phyloP scores from a whole-genome alignment of 306 rosid genomes.

The Phaseolus lunatus region DNA sequence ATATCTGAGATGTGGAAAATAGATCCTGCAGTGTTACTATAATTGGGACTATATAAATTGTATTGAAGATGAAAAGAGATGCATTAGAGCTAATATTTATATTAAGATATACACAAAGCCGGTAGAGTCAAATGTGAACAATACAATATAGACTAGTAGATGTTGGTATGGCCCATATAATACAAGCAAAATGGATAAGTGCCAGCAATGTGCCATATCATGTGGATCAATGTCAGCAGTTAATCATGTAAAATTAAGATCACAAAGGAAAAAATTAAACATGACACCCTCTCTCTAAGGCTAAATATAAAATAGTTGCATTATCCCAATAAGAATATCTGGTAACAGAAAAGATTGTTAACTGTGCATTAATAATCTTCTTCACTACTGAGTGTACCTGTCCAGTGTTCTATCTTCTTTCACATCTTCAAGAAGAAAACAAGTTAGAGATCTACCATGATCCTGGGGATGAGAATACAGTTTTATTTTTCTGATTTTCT shows the following conservation, averaged over 20 bases:
- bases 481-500: conserved; percentile 8
- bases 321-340: too few relatives aligned
- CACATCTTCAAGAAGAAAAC: conserved; percentile 33
- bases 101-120: conserved; percentile 31
- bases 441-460: conserved; percentile 32
- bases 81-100: conserved; percentile 35
- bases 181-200: conserved; percentile 43
- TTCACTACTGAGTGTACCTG: conserved; percentile 30
- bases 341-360: background rate
- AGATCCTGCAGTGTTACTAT: conserved; percentile 39
- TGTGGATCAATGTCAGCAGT: conserved; percentile 38
- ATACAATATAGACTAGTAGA: conserved; percentile 32
- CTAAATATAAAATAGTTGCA: conserved; percentile 27
- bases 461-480: conserved; percentile 1
- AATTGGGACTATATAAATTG: conserved; percentile 13
- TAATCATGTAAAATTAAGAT: conserved; percentile 6
- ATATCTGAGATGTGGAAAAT: conserved; percentile 31
- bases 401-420: conserved; percentile 44
- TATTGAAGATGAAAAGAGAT: conserved; percentile 37
- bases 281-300: background rate
- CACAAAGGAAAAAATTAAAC: background rate
- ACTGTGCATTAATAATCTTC: background rate
- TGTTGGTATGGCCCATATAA: conserved; percentile 35
- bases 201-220: conserved; percentile 43
- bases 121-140: conserved; percentile 45